Evolutionary conservation across 495 filamentous ascomycete species (phyloP).

Genomic region (Talaromyces trachyspermus): DNA sequence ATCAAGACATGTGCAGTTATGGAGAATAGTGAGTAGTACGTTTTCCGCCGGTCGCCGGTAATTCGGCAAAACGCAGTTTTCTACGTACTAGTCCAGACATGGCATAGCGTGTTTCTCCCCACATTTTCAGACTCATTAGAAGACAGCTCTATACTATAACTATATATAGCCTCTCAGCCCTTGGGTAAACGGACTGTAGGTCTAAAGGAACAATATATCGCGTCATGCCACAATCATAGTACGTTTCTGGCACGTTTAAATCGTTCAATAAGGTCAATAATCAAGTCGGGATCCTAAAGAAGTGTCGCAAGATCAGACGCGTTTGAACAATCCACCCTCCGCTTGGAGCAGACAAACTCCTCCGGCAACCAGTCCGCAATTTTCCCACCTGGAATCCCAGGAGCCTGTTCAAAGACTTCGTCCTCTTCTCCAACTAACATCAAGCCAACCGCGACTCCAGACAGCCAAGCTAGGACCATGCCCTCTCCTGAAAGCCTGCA

Average conservation of each 20-base stretch:
- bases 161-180: neutral
- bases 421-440: constrained; percentile 12
- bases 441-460: constrained; percentile 12
- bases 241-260: too few species aligned
- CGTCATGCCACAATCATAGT: too few species aligned
- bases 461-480: constrained; percentile 27
- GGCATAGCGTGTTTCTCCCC: neutral
- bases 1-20: neutral
- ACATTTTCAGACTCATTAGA: neutral
- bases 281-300: too few species aligned
- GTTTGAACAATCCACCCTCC: constrained; percentile 2
- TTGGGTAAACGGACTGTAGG: neutral
- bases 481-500: constrained; percentile 41
- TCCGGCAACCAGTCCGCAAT: constrained; percentile 13
- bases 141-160: neutral
- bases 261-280: too few species aligned
- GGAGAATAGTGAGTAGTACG: neutral
- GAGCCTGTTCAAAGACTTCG: constrained; percentile 1
- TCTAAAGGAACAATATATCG: too few species aligned
- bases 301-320: constrained; percentile 8
- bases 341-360: constrained; percentile 10
- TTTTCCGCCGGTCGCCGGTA: neutral
- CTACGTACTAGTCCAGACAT: neutral
- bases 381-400: constrained; percentile 11
- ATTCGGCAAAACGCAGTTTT: neutral